A percentile compares a stretch with the other conserved stretches of the same genome.
These are phyloP conservation scores for Thelephora ganbajun DNA, from an alignment of 768 basidiomycete species.

Conservation along the genomic window DNA sequence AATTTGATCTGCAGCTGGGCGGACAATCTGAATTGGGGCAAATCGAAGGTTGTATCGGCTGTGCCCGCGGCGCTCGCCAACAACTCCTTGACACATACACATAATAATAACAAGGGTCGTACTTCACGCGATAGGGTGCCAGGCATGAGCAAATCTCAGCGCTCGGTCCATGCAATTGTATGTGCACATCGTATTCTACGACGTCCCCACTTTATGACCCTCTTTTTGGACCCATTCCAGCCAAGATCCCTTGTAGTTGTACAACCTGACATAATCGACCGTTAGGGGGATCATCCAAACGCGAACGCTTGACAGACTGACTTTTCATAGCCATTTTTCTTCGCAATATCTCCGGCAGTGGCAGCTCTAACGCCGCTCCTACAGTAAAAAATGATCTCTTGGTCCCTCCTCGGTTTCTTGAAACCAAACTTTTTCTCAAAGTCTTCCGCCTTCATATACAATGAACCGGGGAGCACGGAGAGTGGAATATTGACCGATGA, in stretches of 20 bases:
- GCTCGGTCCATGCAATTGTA: no score
- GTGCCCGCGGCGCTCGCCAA: no score
- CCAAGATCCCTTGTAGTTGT: constrained; percentile 41
- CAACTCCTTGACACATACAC: no score
- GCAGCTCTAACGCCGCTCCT: constrained; percentile 76
- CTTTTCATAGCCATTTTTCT: constrained; percentile 73
- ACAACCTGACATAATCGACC: constrained; percentile 15
- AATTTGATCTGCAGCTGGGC: no score
- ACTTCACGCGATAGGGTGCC: no score
- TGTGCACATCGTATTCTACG: no score
- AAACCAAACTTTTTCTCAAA: constrained; percentile 61
- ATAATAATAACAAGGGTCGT: no score
- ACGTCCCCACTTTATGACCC: constrained; percentile 5
- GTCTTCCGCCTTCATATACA: constrained; percentile 38
- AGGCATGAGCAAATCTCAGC: no score
- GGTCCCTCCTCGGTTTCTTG: constrained; percentile 51
- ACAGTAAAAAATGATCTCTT: constrained; percentile 84
- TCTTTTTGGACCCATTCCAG: constrained; percentile 33
- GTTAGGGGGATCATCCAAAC: neutral
- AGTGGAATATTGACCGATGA: constrained; percentile 85
- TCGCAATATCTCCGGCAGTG: constrained; percentile 71
- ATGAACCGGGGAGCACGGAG: constrained; percentile 52
- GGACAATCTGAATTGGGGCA: no score
- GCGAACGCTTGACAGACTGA: constrained; percentile 22
- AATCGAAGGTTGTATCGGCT: no score